These are phyloP conservation scores for Rugiboletus extremiorientalis DNA, from an alignment of 1,284 basidiomycete species.

Conservation along the genomic window DNA sequence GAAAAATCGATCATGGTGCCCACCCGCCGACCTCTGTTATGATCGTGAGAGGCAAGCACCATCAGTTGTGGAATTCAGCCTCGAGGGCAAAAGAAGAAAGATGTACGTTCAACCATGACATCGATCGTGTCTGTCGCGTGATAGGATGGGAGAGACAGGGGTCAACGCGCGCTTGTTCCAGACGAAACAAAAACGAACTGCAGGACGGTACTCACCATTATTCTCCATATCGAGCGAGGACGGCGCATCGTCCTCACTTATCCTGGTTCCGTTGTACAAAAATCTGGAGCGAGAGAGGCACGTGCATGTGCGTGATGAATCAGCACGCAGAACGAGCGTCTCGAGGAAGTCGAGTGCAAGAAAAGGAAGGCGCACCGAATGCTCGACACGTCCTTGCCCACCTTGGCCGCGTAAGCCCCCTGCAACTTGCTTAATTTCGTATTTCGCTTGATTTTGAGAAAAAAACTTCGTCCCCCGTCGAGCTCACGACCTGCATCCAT, in stretches of 20 bases:
- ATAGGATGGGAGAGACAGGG: background rate
- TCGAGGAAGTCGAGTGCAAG: background rate
- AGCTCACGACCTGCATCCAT: slow-evolving; percentile 66
- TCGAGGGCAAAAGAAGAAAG: background rate
- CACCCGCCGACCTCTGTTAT: slow-evolving; percentile 23
- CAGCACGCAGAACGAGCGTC: too few species aligned
- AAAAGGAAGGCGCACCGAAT: slow-evolving; percentile 67
- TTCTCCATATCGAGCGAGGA: slow-evolving; percentile 85
- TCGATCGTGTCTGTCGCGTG: slow-evolving; percentile 71
- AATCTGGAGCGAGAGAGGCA: slow-evolving; percentile 52
- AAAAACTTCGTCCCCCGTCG: slow-evolving; percentile 88
- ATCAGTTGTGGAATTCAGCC: too few species aligned
- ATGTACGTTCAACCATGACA: slow-evolving; percentile 91
- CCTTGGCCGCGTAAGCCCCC: slow-evolving; percentile 90
- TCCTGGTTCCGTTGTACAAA: slow-evolving; percentile 82
- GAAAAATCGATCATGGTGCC: slow-evolving; percentile 13
- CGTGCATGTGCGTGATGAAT: background rate
- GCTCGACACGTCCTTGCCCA: slow-evolving; percentile 84
- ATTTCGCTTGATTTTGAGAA: slow-evolving; percentile 97
- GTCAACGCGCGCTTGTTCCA: background rate
- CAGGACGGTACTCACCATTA: slow-evolving; percentile 60
- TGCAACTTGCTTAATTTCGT: slow-evolving; percentile 94
- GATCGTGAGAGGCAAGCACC: background rate
- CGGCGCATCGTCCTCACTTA: slow-evolving; percentile 85
- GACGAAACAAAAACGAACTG: background rate